Conservation (phyloP, 2,329 filamentous ascomycete genomes). For the Aspergillus caelatus region DNA sequence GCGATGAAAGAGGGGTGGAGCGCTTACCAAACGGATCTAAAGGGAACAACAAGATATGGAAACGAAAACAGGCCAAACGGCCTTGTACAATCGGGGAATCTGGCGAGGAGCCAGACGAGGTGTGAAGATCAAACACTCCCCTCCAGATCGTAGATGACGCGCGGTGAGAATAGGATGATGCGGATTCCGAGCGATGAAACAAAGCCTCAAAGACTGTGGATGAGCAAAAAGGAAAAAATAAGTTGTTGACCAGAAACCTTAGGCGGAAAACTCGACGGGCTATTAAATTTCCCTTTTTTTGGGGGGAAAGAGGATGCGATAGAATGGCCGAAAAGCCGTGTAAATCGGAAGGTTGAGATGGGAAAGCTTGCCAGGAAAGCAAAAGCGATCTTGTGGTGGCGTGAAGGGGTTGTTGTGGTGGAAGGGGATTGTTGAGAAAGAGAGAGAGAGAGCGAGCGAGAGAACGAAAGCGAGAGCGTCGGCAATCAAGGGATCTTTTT, state of each 20-base stretch:
- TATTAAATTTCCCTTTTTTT: neutral
- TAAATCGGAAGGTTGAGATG: neutral
- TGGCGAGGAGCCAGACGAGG: constrained; percentile 30
- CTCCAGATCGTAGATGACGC: constrained; percentile 20
- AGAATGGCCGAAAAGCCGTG: neutral
- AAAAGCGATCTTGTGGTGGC: constrained; percentile 1
- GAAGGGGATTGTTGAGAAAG: constrained; percentile 10
- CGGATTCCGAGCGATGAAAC: constrained; percentile 18
- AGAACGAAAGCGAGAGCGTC: constrained; percentile 4
- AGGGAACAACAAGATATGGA: constrained; percentile 27
- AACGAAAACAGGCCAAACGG: constrained; percentile 32
- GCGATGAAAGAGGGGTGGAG: constrained; percentile 14
- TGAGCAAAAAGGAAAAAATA: neutral
- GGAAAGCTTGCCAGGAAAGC: neutral
- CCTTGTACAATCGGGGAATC: constrained; percentile 28
- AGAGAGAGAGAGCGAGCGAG: too few species aligned
- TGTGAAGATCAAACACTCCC: constrained; percentile 23
- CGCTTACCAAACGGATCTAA: constrained; percentile 34
- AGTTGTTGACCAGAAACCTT: neutral
- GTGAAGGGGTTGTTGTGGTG: constrained; percentile 11
- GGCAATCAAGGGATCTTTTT: constrained; percentile 25
- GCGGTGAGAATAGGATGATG: constrained; percentile 21
- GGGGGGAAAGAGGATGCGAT: neutral
- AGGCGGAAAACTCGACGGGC: neutral
- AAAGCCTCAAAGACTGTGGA: constrained; percentile 3